Conservation (phyloP, 2,329 filamentous ascomycete species). For the Trichoderma atrobrunneum region DNA sequence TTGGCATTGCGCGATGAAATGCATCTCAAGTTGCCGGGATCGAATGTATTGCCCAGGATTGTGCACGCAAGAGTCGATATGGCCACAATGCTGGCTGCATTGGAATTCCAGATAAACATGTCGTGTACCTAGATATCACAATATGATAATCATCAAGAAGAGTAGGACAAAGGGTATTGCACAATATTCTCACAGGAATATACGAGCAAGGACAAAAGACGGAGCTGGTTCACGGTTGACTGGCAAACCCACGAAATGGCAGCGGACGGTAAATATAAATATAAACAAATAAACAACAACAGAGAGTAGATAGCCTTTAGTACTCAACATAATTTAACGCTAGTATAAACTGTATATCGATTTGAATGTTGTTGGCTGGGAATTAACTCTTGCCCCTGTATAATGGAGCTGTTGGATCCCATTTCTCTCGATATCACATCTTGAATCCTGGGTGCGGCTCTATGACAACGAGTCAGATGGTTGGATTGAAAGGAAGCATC, state of each 20-base stretch:
- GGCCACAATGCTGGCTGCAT: background rate
- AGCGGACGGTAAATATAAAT: background rate
- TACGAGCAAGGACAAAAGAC: background rate
- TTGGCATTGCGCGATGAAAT: background rate
- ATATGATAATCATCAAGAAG: background rate
- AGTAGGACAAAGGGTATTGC: background rate
- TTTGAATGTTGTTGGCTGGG: background rate
- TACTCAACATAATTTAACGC: background rate
- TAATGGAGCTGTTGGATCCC: background rate
- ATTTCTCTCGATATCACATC: background rate
- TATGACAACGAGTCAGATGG: background rate
- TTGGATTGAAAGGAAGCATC: background rate
- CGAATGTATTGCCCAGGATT: background rate
- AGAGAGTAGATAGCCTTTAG: background rate
- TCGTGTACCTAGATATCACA: background rate
- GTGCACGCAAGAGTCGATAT: background rate
- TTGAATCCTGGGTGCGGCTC: background rate
- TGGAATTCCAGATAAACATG: background rate
- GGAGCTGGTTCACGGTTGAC: background rate
- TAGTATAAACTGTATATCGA: background rate
- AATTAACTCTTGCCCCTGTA: background rate
- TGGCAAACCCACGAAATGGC: background rate
- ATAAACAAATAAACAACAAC: background rate
- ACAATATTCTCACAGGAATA: background rate
- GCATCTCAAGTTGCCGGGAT: background rate